Percentiles rank a stretch among this genome's conserved stretches.
Conservation (phyloP, 331 rosid species). For the Malus hybrid region DNA sequence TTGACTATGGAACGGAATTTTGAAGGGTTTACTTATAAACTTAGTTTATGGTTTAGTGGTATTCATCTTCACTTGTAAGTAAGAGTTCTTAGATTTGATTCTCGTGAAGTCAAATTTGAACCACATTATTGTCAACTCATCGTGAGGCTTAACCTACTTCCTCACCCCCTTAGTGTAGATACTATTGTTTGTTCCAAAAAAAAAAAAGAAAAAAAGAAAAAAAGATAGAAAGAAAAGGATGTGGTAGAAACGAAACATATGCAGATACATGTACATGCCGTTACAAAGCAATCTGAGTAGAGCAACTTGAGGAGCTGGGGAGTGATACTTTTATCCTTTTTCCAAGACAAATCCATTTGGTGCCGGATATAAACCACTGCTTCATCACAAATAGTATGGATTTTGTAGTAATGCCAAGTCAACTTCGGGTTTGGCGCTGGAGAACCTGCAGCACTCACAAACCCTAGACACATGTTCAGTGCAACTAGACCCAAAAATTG, state of each 20-base stretch:
- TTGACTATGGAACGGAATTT: too few relatives aligned
- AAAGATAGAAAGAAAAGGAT: too few relatives aligned
- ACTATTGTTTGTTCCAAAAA: too few relatives aligned
- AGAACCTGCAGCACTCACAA: conserved; percentile 10
- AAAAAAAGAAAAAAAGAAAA: too few relatives aligned
- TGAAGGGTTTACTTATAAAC: too few relatives aligned
- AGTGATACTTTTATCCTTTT: conserved; percentile 36
- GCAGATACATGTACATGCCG: conserved; percentile 20
- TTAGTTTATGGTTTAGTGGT: too few relatives aligned
- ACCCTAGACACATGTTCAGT: conserved; percentile 24
- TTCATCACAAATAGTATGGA: conserved; percentile 21
- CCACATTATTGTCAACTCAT: too few relatives aligned
- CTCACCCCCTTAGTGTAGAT: too few relatives aligned
- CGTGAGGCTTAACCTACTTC: too few relatives aligned
- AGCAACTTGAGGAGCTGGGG: conserved; percentile 59
- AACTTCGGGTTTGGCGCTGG: conserved; percentile 23
- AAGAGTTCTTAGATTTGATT: too few relatives aligned
- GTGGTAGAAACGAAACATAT: not conserved
- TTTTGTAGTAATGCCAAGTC: conserved; percentile 51
- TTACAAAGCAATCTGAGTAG: conserved; percentile 56
- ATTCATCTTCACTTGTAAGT: too few relatives aligned
- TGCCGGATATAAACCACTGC: conserved; percentile 46
- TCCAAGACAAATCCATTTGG: conserved; percentile 37
- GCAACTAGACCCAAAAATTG: conserved; percentile 13
- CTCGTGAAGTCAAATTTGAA: too few relatives aligned